These are phyloP conservation scores for Eucalyptus microcorys DNA, from an alignment of 345 rosid genomes.

Conservation along the genomic window DNA sequence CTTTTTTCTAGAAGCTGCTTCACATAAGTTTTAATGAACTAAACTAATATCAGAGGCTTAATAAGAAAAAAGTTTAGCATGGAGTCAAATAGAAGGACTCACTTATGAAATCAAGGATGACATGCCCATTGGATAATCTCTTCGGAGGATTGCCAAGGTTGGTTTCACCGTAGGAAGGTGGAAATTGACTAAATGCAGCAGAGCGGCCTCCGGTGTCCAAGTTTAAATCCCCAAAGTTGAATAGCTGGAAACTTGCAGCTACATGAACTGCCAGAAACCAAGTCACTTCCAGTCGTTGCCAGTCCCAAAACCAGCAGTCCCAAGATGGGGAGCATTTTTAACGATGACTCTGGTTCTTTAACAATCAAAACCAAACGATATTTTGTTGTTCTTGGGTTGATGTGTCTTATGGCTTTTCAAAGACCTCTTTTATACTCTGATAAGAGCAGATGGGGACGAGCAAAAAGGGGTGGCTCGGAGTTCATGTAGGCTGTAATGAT, in stretches of 20 bases:
- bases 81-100: not conserved
- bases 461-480: not conserved
- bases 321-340: not conserved
- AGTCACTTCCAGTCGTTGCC: not conserved
- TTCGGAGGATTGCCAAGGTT: slow-evolving; percentile 36
- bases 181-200: slow-evolving; percentile 22
- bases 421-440: not conserved
- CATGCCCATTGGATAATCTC: slow-evolving; percentile 65
- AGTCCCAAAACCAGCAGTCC: not conserved
- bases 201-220: slow-evolving; percentile 50
- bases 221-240: slow-evolving; percentile 67
- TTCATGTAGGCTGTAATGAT: not conserved
- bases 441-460: not conserved
- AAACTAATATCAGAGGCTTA: not conserved
- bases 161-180: slow-evolving; percentile 29
- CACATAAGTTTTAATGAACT: not conserved
- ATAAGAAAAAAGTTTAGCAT: not conserved
- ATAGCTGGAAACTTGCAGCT: not conserved
- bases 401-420: not conserved
- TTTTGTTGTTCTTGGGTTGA: not conserved
- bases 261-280: not conserved
- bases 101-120: slow-evolving; percentile 48
- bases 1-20: not conserved
- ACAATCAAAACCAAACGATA: not conserved
- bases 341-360: not conserved